Evolutionary conservation across 345 rosid genomes (phyloP).

Genomic region (Gossypioides kirkii): DNA sequence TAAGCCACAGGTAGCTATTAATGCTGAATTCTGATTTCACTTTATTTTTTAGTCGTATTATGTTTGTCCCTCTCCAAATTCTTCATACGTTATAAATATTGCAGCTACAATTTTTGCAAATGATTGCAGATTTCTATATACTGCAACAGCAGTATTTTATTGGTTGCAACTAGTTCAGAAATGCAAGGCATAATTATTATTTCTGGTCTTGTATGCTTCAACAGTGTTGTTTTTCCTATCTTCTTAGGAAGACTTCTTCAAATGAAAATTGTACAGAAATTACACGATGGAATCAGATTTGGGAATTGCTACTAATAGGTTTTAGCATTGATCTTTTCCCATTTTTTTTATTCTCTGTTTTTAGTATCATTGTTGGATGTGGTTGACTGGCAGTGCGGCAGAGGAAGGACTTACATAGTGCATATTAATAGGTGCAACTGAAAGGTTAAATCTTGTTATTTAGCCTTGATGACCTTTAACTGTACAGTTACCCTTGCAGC

Average conservation of each 20-base stretch:
- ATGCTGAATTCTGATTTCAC: not conserved
- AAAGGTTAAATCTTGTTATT: not conserved
- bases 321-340: not conserved
- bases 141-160: not conserved
- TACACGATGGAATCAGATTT: not conserved
- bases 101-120: not conserved
- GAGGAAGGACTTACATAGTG: not conserved
- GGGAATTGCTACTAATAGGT: not conserved
- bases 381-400: not conserved
- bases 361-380: not conserved
- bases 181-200: not conserved
- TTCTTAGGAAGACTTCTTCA: not conserved
- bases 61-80: not conserved
- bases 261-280: not conserved
- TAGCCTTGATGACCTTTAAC: not conserved
- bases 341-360: not conserved
- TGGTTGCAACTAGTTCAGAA: not conserved
- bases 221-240: not conserved
- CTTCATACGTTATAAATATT: not conserved
- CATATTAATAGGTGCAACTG: conserved; percentile 1
- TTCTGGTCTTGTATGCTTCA: not conserved
- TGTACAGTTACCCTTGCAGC: not conserved
- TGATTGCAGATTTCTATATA: not conserved
- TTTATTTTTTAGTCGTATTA: not conserved
- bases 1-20: not conserved